Conservation (phyloP, 352 stramenopile genomes). For the Peronospora farinosa region DNA sequence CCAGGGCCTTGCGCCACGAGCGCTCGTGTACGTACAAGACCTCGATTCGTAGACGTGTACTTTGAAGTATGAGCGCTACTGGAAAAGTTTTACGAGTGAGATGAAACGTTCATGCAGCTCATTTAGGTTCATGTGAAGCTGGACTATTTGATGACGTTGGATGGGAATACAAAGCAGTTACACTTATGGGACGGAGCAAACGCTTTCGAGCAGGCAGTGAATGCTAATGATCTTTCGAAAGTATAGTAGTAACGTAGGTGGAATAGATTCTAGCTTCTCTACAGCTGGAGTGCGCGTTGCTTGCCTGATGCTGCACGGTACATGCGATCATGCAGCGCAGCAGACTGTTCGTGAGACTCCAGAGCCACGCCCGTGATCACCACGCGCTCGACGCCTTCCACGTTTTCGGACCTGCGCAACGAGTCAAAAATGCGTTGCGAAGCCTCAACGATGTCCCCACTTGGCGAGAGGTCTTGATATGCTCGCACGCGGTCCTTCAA, state of each 20-base stretch:
- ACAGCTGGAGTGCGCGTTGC: conserved; percentile 41
- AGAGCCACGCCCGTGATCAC: conserved; percentile 54
- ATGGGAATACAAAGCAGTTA: background rate
- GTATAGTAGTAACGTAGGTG: conserved; percentile 10
- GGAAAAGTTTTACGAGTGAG: conserved; percentile 9
- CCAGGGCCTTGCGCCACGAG: conserved; percentile 65
- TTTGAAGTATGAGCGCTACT: conserved; percentile 1
- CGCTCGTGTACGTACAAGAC: conserved; percentile 77
- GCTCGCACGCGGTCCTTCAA: conserved; percentile 47
- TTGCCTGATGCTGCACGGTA: conserved; percentile 79
- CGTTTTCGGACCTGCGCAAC: conserved; percentile 78
- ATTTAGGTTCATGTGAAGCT: background rate
- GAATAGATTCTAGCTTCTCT: conserved; percentile 10
- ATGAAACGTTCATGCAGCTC: background rate
- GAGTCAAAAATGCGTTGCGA: conserved; percentile 79
- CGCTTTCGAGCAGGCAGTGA: conserved; percentile 7
- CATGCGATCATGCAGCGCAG: conserved; percentile 78
- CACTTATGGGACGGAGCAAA: conserved; percentile 4
- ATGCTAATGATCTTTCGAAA: conserved; percentile 11
- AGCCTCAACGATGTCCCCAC: conserved; percentile 60
- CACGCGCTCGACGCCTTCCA: conserved; percentile 60
- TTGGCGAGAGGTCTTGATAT: conserved; percentile 76
- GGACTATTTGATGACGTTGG: background rate
- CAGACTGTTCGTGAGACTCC: conserved; percentile 57
- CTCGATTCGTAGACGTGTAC: conserved; percentile 59